Evolutionary conservation across 73 alveolate species (phyloP), one percentile per base, ranked within the genome.

Genomic region (Symbiodinium pilosum): DNA sequence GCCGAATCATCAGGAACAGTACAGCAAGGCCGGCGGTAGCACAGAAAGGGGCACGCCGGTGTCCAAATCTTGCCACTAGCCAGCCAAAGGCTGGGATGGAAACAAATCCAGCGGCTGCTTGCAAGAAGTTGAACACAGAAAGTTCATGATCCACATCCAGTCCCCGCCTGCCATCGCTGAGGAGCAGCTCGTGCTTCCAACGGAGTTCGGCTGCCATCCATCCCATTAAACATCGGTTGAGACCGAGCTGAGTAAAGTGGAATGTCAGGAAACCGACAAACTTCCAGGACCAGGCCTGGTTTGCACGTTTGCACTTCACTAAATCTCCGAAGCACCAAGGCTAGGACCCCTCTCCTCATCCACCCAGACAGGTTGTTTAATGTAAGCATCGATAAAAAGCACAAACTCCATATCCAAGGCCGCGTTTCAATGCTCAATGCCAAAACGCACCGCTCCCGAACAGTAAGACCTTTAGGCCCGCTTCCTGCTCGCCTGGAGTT

Each of bases 241-340:
- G 88, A 42, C 77, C 77, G 88, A 91, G 52, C 97, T 91, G 97
- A 40, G 97, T 68, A n/a, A 91, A 91, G 97, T 91, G 97, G 56
- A 91, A 91, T 64, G 77, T 28, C 83, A 91, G 51, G 77, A 91
- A 91, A 32, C 89, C 77, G 3, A 28, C 83, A 43, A 91, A 91
- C 89, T 91, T 91, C 81, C 77, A 68, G 52, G 97, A 69, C 73
- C 44, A 42, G 36, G 88, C 97, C 97, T 89, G 40, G 30, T 6
- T 3, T 54, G 20, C 73, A 54, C 32, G 30, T 5, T 54, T 26
- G 7, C 68, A 51, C 68, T 16, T 24, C 68, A 2, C 9, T 68
- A n/a, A 16, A 68, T 68, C 40, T 32, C 85, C 43, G 44, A 73
- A 30, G 44, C 41, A 9, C 24, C 42, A n/a, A 73, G 85, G 41